Conservation (phyloP, 2,329 filamentous ascomycete species). For the Myriosclerotinia scirpicola region DNA sequence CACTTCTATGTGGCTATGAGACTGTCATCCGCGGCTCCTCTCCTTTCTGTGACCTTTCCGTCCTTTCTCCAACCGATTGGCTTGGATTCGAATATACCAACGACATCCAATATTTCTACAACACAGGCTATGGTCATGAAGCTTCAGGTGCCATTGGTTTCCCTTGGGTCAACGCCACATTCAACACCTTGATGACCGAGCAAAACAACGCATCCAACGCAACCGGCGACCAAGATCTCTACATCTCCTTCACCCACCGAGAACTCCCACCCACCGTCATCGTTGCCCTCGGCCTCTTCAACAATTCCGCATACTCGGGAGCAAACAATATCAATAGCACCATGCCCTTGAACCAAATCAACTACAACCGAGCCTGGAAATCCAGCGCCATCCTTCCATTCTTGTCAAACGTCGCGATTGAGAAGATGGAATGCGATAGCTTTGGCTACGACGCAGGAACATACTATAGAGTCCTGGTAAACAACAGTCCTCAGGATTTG, state of each 20-base stretch:
- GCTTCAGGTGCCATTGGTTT: conserved; percentile 50
- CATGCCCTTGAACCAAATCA: conserved; percentile 51
- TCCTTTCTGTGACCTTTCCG: conserved; percentile 47
- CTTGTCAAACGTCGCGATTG: conserved; percentile 53
- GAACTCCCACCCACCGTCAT: conserved; percentile 54
- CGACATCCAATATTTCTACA: conserved; percentile 52
- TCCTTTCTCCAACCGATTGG: conserved; percentile 50
- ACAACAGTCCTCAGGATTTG: conserved; percentile 51
- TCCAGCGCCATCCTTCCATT: conserved; percentile 55
- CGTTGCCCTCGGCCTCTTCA: conserved; percentile 55
- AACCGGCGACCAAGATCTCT: conserved; percentile 48
- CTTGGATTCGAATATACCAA: conserved; percentile 52
- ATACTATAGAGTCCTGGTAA: conserved; percentile 53
- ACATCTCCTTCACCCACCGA: conserved; percentile 56
- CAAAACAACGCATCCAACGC: conserved; percentile 41
- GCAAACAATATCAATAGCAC: conserved; percentile 49
- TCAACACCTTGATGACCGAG: conserved; percentile 42
- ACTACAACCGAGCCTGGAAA: conserved; percentile 51
- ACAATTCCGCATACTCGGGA: conserved; percentile 51
- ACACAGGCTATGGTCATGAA: conserved; percentile 52
- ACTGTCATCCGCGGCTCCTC: conserved; percentile 51
- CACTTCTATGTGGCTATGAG: conserved; percentile 52
- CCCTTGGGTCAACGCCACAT: conserved; percentile 54
- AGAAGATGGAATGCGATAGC: conserved; percentile 53
- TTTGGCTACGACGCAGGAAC: conserved; percentile 47